Evolutionary conservation across 139 green algal species (phyloP), one percentile per base, ranked within the genome.

Genomic region (Edaphochlamys debaryana): DNA sequence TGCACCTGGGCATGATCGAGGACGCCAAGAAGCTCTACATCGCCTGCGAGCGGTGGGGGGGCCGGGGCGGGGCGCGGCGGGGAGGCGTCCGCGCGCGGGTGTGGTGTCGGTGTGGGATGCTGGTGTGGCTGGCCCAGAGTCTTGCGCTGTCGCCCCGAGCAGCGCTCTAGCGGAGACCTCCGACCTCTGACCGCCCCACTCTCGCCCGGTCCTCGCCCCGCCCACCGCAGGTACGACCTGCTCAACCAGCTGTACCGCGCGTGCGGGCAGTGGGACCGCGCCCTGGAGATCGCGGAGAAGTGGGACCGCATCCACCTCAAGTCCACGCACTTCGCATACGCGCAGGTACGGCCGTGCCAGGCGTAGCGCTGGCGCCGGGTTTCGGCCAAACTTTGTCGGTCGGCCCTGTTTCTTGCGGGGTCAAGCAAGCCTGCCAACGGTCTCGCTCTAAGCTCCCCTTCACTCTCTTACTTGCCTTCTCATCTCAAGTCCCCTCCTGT

Each of bases 301-400:
- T 74, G 93, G n/a, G 93, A 96, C 83, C 86, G 93, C 77, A 93
- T 95, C 67, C 92, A 95, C 79, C 85, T 97, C 37, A 89, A 90
- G 38, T 76, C 89, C 7, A 93, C 90, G 40, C 92, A 95, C 72
- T 94, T 94, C 84, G 80, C 80, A 34, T 91, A 93, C 54, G 94
- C 90, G 34, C 88, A 89, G 86, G 89, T 95, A 38, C 32, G 34
- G 48, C 15, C 29, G 17, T 88, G 0, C 90, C 93, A n/a, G n/a
- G n/a, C n/a, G 77, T 64, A 42, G 48, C 9, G 67, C 29, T 58
- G 50, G 50, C 50, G 17, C 17, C 50, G 50, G 20, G 17, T 58
- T 58, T 20, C 17, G 17, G 50, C 20, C 50, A 20, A 25, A 58
- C 50, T 25, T 58, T 58, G 50, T 58, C 50, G 17, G 50, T 58